Evolutionary conservation across 2,329 filamentous ascomycete genomes (phyloP).

Genomic region (Fusarium begoniae): DNA sequence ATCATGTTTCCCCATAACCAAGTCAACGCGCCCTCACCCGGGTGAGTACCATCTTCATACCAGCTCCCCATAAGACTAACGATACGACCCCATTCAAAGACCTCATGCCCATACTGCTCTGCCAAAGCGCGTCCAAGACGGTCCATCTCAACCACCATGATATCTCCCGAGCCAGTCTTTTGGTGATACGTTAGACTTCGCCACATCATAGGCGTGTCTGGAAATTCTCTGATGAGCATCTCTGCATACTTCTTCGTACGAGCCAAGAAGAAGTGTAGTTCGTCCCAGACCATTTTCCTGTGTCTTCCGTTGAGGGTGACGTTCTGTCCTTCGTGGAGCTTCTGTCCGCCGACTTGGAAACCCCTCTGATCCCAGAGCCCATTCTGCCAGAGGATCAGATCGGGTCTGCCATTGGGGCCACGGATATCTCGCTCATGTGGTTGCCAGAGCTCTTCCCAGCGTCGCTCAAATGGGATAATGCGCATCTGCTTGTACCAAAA

Average conservation of each 20-base stretch:
- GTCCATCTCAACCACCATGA: slow-evolving; percentile 3
- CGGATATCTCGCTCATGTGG: background rate
- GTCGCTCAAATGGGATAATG: background rate
- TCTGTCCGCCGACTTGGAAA: background rate
- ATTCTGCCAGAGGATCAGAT: background rate
- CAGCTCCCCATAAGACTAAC: background rate
- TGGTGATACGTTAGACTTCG: background rate
- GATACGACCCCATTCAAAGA: background rate
- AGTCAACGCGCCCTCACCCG: background rate
- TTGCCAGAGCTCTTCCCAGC: background rate
- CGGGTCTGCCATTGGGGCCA: background rate
- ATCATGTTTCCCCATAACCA: slow-evolving; percentile 10
- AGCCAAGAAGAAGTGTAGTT: background rate
- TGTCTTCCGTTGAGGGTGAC: background rate
- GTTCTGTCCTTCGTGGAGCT: background rate
- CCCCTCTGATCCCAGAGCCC: slow-evolving; percentile 1
- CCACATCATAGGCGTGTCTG: background rate
- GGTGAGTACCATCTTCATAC: background rate
- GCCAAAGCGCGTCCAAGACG: slow-evolving; percentile 1
- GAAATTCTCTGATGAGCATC: background rate
- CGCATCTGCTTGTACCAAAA: slow-evolving; percentile 5
- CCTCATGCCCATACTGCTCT: background rate
- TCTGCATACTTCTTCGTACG: background rate
- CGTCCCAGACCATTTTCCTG: background rate
- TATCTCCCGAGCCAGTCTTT: background rate